Conservation (phyloP, 2,329 filamentous ascomycete genomes). For the Sclerotinia minor region DNA sequence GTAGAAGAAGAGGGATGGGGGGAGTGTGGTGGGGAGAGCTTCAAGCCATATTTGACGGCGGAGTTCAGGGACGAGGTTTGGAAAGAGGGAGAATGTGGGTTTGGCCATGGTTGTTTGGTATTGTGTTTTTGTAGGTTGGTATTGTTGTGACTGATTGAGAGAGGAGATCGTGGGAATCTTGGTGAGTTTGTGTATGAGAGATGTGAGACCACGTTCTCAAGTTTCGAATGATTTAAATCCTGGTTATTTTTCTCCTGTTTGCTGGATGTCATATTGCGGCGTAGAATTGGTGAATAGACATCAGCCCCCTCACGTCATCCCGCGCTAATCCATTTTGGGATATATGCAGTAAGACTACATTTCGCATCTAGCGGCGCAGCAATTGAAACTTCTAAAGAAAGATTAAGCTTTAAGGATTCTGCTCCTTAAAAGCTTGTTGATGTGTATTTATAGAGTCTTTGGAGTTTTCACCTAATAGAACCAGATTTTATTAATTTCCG, state of each 20-base stretch:
- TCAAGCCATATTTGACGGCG: constrained; percentile 1
- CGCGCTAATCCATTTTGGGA: neutral
- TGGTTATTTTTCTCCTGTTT: neutral
- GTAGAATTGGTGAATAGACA: neutral
- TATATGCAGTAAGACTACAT: neutral
- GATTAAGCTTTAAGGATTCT: neutral
- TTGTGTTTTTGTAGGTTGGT: neutral
- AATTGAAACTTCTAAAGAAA: neutral
- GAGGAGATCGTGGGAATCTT: neutral
- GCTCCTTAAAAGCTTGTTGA: neutral
- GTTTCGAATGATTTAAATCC: neutral
- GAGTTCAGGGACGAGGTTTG: neutral
- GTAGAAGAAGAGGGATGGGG: neutral
- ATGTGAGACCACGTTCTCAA: neutral
- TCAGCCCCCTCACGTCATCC: neutral
- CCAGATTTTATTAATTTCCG: too few relatives aligned
- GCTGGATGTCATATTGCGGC: neutral
- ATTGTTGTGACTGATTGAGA: neutral
- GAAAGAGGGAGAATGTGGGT: constrained; percentile 1
- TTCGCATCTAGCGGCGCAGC: neutral
- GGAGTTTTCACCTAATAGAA: too few relatives aligned
- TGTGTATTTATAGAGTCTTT: neutral
- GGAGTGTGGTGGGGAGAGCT: neutral
- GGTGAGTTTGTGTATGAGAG: neutral
- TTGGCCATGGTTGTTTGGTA: neutral